Percentiles rank a stretch among this genome's conserved stretches.
These are phyloP conservation scores for Pseudocercospora pini-densiflorae DNA, from an alignment of 2,329 filamentous ascomycete genomes.

Conservation along the genomic window DNA sequence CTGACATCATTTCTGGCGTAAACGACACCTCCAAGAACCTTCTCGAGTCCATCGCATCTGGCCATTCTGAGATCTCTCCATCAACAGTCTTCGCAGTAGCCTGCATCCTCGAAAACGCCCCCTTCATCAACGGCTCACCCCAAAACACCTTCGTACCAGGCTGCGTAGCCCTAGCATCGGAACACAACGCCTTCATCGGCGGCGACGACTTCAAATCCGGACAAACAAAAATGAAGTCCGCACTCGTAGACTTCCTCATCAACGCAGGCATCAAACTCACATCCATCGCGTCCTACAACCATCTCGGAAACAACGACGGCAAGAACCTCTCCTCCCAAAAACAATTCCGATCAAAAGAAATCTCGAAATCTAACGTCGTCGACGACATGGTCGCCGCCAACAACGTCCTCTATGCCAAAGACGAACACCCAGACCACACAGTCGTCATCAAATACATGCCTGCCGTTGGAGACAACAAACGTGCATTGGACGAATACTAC, in stretches of 20 bases:
- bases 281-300: slow-evolving; percentile 98
- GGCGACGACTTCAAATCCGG: slow-evolving; percentile 99
- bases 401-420: slow-evolving; percentile 82
- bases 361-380: slow-evolving; percentile 98
- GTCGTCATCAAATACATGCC: slow-evolving; percentile 99
- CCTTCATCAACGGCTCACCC: slow-evolving; percentile 99
- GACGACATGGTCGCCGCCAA: slow-evolving; percentile 99
- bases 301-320: slow-evolving; percentile 98
- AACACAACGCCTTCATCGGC: slow-evolving; percentile 87
- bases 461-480: slow-evolving; percentile 98
- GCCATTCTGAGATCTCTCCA: slow-evolving; percentile 89
- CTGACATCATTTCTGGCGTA: slow-evolving; percentile 83
- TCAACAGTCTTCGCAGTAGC: slow-evolving; percentile 97
- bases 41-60: slow-evolving; percentile 80
- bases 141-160: slow-evolving; percentile 99
- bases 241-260: slow-evolving; percentile 97
- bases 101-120: slow-evolving; percentile 83
- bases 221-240: slow-evolving; percentile 99
- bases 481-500: slow-evolving; percentile 98
- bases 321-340: slow-evolving; percentile 97
- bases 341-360: slow-evolving; percentile 99
- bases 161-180: slow-evolving; percentile 84
- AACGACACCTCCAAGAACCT: slow-evolving; percentile 98
- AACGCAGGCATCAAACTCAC: slow-evolving; percentile 98
- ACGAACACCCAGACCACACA: slow-evolving; percentile 95